Base-by-base conservation (phyloP, 208 protist genomes). In the Acanthamoeba triangularis region DNA sequence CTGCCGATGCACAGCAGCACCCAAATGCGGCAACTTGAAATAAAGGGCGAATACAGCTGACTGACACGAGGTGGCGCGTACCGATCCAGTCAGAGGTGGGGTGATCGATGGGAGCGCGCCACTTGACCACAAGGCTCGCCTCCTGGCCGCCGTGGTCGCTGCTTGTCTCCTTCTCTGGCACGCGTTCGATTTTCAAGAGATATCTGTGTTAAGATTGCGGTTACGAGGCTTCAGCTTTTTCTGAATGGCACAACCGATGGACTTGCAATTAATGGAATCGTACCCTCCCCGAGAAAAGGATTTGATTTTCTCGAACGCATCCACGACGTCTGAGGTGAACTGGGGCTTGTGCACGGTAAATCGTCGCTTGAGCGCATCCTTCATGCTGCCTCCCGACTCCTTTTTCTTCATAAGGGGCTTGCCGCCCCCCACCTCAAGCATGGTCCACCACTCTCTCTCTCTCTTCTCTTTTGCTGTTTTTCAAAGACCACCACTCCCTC, bases 21-120 rank as follows among this genome's bases (percentile, higher is more conserved):
- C 52, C 49, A 54, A 1, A 61, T 6, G 54, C 16, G 1, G 11
- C 54, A 13, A 1, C 28, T 14, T 74, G 5, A 67, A 67, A 18
- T n/a, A 67, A 67, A n/a, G 28, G 28, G 16, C 37, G 37, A 11
- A 3, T 3, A 47, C n/a, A 20, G 33, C n/a, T n/a, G n/a, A n/a
- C n/a, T n/a, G 44, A 47, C 44, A 47, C 44, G 44, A 47, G 44
- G 44, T 47, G 44, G 44, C 44, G 37, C 52, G 41, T 28, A 82
- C 90, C 90, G 23, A 94, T 94, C 90, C 90, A 94, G 47, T 94
- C 90, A 2, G 67, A 84, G 35, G 90, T 84, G 49, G 61, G 90
- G 44, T 94, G 90, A 65, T 94, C 90, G 25, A 65, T 65, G 35
- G 90, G 90, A 30, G 90, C 90, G 16, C 90, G 59, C 90, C 90